Evolutionary conservation across 495 filamentous ascomycete species (phyloP), one percentile per base, ranked within the genome.

Genomic region (Sporormia fimetaria): DNA sequence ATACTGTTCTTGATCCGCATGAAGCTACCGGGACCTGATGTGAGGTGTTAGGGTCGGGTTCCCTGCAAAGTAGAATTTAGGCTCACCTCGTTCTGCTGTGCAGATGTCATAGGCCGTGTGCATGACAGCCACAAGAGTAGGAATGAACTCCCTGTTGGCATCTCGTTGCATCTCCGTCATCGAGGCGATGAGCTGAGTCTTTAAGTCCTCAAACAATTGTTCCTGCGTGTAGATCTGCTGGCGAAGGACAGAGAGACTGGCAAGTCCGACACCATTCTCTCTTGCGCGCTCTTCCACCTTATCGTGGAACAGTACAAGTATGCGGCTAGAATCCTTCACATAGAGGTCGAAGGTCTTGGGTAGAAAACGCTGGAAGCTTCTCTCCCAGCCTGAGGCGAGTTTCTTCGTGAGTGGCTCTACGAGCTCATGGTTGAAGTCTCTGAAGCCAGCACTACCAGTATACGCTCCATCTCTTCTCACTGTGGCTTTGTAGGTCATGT

Each of bases 401-500:
- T 57, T 40, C 36, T 66, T 69, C 10, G 65, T 65, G 37, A 80
- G 68, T 0, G 75, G 74, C 10, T 70, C 67, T 3, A 64, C 63
- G 3, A 65, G 54, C 54, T 66, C 57, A 21, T 53, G 51, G 28
- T 77, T 77, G 52, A 74, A 69, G 37, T 76, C 67, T 17, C 57
- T 57, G n/a, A 30, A 38, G 6, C 52, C 56, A 33, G 51, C 42
- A 27, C 9, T 27, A 31, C 29, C 27, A 39, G 45, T 42, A 42
- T 60, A 68, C 16, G 61, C 62, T 33, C 70, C 70, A 25, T 68
- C 44, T 14, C 76, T 64, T 37, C 67, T 62, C 52, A 68, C 71
- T 4, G 67, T 66, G n/a, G 78, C 79, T 56, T 71, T 75, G 47
- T 81, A 83, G 0, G 78, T 79, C 2, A 59, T 17, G 65, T 65